A percentile compares a stretch with the other conserved stretches of the same genome.
Evolutionary conservation across 1,284 basidiomycete genomes (phyloP).

Genomic region (Cryptococcus wingfieldii): DNA sequence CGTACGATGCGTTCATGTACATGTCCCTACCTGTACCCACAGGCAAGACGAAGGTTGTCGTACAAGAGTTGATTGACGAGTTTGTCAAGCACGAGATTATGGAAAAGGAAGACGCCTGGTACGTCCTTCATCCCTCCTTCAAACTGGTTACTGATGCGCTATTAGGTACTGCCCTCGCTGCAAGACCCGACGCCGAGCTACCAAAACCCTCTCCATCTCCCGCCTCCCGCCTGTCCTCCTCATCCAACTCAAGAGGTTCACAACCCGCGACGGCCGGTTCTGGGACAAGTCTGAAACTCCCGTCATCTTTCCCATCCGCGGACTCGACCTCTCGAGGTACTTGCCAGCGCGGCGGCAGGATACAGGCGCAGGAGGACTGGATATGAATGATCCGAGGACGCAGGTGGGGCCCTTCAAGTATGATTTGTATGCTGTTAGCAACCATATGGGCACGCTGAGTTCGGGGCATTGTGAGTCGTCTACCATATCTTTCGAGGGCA

Average conservation of each 20-base stretch:
- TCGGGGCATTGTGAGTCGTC: constrained; percentile 80
- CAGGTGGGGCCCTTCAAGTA: constrained; percentile 81
- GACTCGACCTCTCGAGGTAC: constrained; percentile 83
- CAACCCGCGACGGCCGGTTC: constrained; percentile 77
- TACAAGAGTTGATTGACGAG: constrained; percentile 80
- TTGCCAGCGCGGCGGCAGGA: constrained; percentile 71
- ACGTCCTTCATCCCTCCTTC: constrained; percentile 32
- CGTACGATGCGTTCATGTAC: constrained; percentile 97
- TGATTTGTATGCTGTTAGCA: constrained; percentile 83
- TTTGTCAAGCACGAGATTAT: constrained; percentile 89
- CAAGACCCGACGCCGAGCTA: constrained; percentile 75
- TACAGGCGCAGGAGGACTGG: constrained; percentile 25
- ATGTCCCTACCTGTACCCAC: constrained; percentile 84
- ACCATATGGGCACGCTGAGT: constrained; percentile 84
- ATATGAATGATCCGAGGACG: constrained; percentile 64
- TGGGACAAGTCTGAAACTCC: constrained; percentile 91
- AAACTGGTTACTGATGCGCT: background rate
- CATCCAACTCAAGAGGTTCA: constrained; percentile 95
- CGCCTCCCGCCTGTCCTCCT: constrained; percentile 89
- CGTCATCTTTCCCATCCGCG: constrained; percentile 79
- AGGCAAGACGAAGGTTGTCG: constrained; percentile 61
- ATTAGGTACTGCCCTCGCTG: constrained; percentile 86
- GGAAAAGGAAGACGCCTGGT: constrained; percentile 95
- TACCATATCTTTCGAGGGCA: background rate
- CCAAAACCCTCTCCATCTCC: constrained; percentile 79